Base-by-base conservation (phyloP, 805 yeast genomes). In the Pichia rugopelliculosa region DNA sequence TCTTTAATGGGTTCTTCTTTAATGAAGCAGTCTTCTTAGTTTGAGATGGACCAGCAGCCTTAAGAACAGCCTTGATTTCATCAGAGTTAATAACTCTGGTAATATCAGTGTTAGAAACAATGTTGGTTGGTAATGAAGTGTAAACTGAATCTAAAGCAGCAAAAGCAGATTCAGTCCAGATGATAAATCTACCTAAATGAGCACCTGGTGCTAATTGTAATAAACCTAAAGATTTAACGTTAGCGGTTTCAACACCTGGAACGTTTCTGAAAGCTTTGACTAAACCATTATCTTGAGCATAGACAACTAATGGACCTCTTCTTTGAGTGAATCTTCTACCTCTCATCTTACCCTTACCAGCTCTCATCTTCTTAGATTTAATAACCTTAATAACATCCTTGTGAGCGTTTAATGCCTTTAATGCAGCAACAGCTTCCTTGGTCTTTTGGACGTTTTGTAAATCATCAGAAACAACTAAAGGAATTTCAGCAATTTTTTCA, bases 121-220 rank as follows among this genome's bases (percentile, higher is more conserved):
- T 84, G 95, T 87, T 87, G 61, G 84, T 54, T 79, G 99, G 99
- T 71, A 93, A 81, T 60, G 96, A 81, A 73, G 96, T 96, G 93
- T 93, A 93, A 80, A 93, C 87, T 59, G 89, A 78, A 82, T 93
- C 99, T 70, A 93, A 82, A 68, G 90, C 82, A 72, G 90, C 85
- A 74, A 93, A 89, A 72, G 99, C 99, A 72, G 88, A 78, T 80
- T 90, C 96, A 70, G 99, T 90, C 99, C 99, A 93, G 88, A 93
- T 88, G 70, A 93, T 85, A 70, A 93, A 93, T 84, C 99, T 90
- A 80, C 99, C 99, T 69, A 93, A 80, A 82, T 93, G 99, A 71
- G 98, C 96, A 85, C 99, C 99, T 75, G 99, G 99, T 67, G 99
- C 99, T 70, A 93, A 86, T 81, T 91, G 98, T 73, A 93, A 84